Base-by-base conservation (phyloP, 495 filamentous ascomycete species). In the Bacidia gigantensis region DNA sequence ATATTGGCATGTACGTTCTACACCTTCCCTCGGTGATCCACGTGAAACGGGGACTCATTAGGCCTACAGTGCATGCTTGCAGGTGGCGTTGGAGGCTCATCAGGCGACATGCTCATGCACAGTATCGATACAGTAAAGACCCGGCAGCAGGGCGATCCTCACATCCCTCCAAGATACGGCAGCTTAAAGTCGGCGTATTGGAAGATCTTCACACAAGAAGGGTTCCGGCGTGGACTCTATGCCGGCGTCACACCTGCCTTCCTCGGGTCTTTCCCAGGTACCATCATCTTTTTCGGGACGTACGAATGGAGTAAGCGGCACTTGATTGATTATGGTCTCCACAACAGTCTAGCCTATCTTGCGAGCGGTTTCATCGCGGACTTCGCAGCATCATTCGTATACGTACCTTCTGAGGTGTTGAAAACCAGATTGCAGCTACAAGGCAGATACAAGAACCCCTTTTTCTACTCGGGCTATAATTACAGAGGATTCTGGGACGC, bases 111-210 rank as follows among this genome's bases (percentile, higher is more conserved):
- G 78, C 72, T 98, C 54, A 97, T 98, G 93, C 92, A 98, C 67
- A 96, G 90, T 43, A 77, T 98, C 65, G 92, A 98, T 69, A 98
- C 92, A 7, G 92, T 98, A 50, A 98, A 98, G 69, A 98, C 92
- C n/a, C 78, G 92, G 49, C 92, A 97, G 67, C 92, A 98, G 70
- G 92, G 92, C 59, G 93, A 96, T 61, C 88, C 89, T 26, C 81
- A 86, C 59, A 75, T 92, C 46, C 92, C 90, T 17, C 84, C 90
- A 1, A 90, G 85, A 67, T 97, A 97, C 67, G 81, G 85, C 1
- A 88, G 87, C 20, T 81, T 95, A 67, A 82, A 83, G 21, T 81
- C 83, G 21, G 89, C 90, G 3, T 98, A 97, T 69, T 73, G 81
- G 59, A 95, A 83, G 1, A 98, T 98, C 55, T 85, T 85, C 61